These are phyloP conservation scores for Pholiota molesta DNA, from an alignment of 768 basidiomycete species.

Conservation along the genomic window DNA sequence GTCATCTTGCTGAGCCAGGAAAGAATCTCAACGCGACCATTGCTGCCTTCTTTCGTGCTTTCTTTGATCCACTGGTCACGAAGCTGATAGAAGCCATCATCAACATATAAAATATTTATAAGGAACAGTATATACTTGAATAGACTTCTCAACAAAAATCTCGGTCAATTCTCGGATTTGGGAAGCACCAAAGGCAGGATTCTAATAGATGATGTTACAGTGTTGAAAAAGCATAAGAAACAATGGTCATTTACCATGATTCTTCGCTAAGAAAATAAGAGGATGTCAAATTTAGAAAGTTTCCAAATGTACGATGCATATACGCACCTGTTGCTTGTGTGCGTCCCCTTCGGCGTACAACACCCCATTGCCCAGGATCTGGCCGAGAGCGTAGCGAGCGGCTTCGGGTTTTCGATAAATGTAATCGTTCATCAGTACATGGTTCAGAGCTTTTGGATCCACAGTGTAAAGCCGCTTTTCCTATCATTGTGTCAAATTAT, in stretches of 20 bases:
- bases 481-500: constrained; percentile 18
- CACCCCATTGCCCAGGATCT: constrained; percentile 50
- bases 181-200: constrained; percentile 65
- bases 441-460: constrained; percentile 64
- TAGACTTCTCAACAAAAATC: constrained; percentile 59
- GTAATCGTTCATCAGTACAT: constrained; percentile 60
- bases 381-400: constrained; percentile 37
- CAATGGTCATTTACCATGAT: constrained; percentile 38
- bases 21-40: constrained; percentile 55
- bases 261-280: constrained; percentile 33
- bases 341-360: constrained; percentile 52
- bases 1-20: constrained; percentile 70
- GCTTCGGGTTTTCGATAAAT: constrained; percentile 59
- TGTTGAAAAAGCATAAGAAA: not conserved
- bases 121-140: constrained; percentile 36
- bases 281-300: not conserved
- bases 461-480: constrained; percentile 51
- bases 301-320: not conserved
- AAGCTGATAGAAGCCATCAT: constrained; percentile 33
- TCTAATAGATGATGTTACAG: constrained; percentile 34
- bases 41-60: constrained; percentile 31
- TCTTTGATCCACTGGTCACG: constrained; percentile 49
- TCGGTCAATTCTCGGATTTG: constrained; percentile 61
- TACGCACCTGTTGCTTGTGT: constrained; percentile 46
- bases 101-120: not conserved